Evolutionary conservation across 23 red algal species (phyloP).

Genomic region (Gracilaria vermiculophylla): DNA sequence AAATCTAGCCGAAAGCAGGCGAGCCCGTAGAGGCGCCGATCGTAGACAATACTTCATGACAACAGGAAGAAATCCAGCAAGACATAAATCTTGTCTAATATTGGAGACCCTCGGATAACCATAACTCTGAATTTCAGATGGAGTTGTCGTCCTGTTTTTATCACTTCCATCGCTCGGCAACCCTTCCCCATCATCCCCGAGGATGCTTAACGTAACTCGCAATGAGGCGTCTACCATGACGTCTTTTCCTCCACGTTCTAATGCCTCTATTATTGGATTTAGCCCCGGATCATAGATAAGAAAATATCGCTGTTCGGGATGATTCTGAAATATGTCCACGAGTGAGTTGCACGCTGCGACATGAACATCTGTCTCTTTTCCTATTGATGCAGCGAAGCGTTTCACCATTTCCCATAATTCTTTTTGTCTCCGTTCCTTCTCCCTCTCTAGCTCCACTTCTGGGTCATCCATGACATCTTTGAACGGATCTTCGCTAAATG

Average conservation of each 20-base stretch:
- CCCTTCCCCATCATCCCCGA: constrained; percentile 10
- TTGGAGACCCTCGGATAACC: constrained; percentile 69
- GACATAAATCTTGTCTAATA: constrained; percentile 64
- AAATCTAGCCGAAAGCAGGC: constrained; percentile 55
- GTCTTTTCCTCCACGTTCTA: constrained; percentile 52
- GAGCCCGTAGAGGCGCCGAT: constrained; percentile 23
- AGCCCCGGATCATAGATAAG: constrained; percentile 79
- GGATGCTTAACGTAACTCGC: constrained; percentile 39
- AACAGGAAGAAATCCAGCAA: constrained; percentile 71
- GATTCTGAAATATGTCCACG: constrained; percentile 50
- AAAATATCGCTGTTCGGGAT: constrained; percentile 67
- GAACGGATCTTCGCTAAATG: constrained; percentile 62
- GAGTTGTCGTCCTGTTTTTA: neutral
- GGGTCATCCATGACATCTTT: constrained; percentile 74
- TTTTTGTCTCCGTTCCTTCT: constrained; percentile 58
- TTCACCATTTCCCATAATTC: constrained; percentile 69
- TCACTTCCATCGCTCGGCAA: neutral
- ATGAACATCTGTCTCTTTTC: constrained; percentile 33
- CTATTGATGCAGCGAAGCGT: constrained; percentile 17
- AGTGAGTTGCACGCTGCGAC: constrained; percentile 49
- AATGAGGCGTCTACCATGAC: constrained; percentile 43
- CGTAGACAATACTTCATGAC: constrained; percentile 55
- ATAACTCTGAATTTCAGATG: constrained; percentile 3
- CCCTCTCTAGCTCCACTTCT: constrained; percentile 62
- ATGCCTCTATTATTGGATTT: constrained; percentile 60